Conservation (phyloP, 23 red algal genomes). For the Cyanidium caldarium region DNA sequence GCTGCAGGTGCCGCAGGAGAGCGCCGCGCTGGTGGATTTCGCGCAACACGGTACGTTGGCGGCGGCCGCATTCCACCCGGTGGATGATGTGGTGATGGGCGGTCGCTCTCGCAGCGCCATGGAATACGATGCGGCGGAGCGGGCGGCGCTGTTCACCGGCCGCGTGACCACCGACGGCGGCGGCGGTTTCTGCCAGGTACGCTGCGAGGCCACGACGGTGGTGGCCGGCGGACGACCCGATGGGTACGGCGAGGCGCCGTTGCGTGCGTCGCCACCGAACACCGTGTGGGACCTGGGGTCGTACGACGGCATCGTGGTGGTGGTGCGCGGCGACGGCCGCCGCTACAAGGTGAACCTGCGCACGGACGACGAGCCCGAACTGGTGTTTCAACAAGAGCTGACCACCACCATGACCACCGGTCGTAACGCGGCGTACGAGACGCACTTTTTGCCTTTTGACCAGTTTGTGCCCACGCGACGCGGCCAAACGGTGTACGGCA, state of each 20-base stretch:
- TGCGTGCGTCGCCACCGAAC: not conserved
- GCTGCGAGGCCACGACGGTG: not conserved
- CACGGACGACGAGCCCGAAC: slow-evolving; percentile 6
- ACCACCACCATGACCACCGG: not conserved
- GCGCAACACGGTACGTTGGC: not conserved
- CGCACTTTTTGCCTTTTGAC: slow-evolving; percentile 14
- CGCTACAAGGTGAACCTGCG: slow-evolving; percentile 34
- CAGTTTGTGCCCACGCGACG: slow-evolving; percentile 23
- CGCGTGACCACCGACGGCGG: not conserved
- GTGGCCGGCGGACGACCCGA: too few relatives aligned
- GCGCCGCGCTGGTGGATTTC: not conserved
- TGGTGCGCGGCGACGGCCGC: slow-evolving; percentile 26
- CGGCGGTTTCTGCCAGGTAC: slow-evolving; percentile 15
- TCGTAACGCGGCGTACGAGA: slow-evolving; percentile 13
- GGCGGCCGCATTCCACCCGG: not conserved
- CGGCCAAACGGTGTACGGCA: not conserved
- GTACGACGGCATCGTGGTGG: slow-evolving; percentile 25
- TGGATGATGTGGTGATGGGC: slow-evolving; percentile 31
- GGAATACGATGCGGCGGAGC: not conserved
- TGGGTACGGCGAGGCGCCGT: not conserved
- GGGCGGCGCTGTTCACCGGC: slow-evolving; percentile 8
- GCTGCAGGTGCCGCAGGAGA: not conserved
- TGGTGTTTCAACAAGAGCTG: slow-evolving; percentile 24
- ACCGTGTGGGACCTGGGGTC: not conserved
- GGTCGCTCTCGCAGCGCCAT: slow-evolving; percentile 9